These are phyloP conservation scores for Leishmania major DNA, from an alignment of 208 protist genomes.

Conservation along the genomic window DNA sequence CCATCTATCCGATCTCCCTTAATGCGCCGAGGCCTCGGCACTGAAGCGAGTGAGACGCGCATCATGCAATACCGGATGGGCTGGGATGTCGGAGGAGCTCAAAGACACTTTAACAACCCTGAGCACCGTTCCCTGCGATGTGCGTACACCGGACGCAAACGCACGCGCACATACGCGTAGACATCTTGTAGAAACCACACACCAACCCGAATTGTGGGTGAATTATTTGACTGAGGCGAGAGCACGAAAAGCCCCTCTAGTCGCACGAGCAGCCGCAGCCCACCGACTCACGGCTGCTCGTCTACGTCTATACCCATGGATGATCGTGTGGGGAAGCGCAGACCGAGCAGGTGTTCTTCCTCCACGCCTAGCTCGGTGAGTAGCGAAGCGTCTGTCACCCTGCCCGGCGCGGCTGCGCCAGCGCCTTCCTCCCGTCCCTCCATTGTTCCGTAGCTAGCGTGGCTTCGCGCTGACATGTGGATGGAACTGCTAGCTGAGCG, in stretches of 20 bases:
- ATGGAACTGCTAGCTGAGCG: constrained; percentile 35
- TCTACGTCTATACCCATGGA: constrained; percentile 32
- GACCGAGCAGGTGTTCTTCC: constrained; percentile 52
- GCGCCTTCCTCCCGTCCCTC: constrained; percentile 3
- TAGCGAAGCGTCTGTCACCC: constrained; percentile 15
- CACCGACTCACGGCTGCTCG: not conserved
- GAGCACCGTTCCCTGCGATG: not conserved
- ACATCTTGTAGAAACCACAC: not conserved
- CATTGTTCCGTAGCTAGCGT: constrained; percentile 28
- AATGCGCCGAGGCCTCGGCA: not conserved
- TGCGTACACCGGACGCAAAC: not conserved
- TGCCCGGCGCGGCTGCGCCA: not conserved
- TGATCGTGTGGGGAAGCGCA: constrained; percentile 59
- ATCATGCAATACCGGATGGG: too few species aligned
- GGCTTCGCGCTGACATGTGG: constrained; percentile 25
- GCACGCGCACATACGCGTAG: not conserved
- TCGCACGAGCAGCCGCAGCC: not conserved
- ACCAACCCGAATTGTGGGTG: not conserved
- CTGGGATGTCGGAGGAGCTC: not conserved
- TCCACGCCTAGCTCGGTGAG: constrained; percentile 38
- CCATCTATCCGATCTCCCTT: too few species aligned
- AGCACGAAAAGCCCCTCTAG: not conserved
- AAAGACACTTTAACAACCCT: not conserved
- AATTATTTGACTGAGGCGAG: not conserved
- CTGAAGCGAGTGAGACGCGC: not conserved